Evolutionary conservation across 805 yeast species (phyloP).

Genomic region (Candida stauntonica): DNA sequence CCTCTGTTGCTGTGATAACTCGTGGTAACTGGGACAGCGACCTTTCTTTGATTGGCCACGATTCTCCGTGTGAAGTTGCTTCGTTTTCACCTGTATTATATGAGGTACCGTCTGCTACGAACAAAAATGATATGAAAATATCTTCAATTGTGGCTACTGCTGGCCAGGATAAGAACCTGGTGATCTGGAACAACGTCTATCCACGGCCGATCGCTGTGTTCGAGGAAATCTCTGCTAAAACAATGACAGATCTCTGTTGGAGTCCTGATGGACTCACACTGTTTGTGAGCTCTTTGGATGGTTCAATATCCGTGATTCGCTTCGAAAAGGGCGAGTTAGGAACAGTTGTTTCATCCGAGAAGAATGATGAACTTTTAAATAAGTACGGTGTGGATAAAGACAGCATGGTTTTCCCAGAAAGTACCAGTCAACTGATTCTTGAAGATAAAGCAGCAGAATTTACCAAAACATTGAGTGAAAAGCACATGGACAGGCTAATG

Average conservation of each 20-base stretch:
- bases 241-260: constrained; percentile 91
- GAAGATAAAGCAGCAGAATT: constrained; percentile 56
- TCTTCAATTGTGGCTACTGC: constrained; percentile 88
- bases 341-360: constrained; percentile 54
- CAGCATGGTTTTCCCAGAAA: constrained; percentile 79
- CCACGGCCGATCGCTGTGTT: constrained; percentile 80
- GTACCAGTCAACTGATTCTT: constrained; percentile 67
- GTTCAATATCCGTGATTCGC: constrained; percentile 62
- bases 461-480: constrained; percentile 28
- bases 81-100: constrained; percentile 69
- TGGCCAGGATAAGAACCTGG: constrained; percentile 88
- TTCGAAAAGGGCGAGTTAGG: constrained; percentile 70
- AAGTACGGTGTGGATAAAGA: constrained; percentile 89
- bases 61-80: constrained; percentile 80
- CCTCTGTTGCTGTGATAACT: constrained; percentile 66
- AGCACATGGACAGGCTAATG: constrained; percentile 41
- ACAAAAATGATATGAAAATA: constrained; percentile 31
- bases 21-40: constrained; percentile 80
- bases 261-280: constrained; percentile 70
- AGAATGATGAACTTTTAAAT: constrained; percentile 64
- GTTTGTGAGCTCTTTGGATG: constrained; percentile 81
- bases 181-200: constrained; percentile 78
- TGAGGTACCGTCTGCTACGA: constrained; percentile 26
- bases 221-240: constrained; percentile 65
- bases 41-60: constrained; percentile 74